Evolutionary conservation across 2,329 filamentous ascomycete genomes (phyloP).

Genomic region (Aphanocladium album): DNA sequence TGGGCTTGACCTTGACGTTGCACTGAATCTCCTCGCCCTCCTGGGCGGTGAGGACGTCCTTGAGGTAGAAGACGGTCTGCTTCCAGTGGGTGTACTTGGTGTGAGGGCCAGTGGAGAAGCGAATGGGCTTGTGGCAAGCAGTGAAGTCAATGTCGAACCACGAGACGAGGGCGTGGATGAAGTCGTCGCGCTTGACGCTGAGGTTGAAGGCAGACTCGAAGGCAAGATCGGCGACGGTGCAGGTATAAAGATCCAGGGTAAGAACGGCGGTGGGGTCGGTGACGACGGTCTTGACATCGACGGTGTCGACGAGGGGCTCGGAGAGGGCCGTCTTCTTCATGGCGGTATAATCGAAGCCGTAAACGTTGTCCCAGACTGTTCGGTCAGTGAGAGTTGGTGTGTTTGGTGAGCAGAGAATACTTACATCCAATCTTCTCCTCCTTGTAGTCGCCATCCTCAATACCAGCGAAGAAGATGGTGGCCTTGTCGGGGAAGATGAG

Average conservation of each 20-base stretch:
- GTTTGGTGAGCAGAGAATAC: slow-evolving; percentile 25
- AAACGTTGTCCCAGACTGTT: slow-evolving; percentile 97
- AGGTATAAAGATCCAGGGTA: slow-evolving; percentile 89
- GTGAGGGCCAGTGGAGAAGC: slow-evolving; percentile 94
- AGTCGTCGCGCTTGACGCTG: slow-evolving; percentile 77
- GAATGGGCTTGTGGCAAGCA: slow-evolving; percentile 95
- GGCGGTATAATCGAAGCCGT: slow-evolving; percentile 93
- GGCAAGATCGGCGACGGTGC: slow-evolving; percentile 74
- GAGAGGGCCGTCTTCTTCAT: slow-evolving; percentile 91
- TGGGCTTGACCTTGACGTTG: slow-evolving; percentile 76
- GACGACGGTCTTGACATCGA: slow-evolving; percentile 94
- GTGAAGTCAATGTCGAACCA: slow-evolving; percentile 99
- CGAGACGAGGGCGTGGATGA: slow-evolving; percentile 90
- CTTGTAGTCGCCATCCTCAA: slow-evolving; percentile 99
- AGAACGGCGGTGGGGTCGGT: slow-evolving; percentile 84
- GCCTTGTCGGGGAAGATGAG: slow-evolving; percentile 99
- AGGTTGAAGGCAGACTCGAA: slow-evolving; percentile 78
- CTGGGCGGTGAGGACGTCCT: slow-evolving; percentile 87
- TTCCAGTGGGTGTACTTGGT: slow-evolving; percentile 99
- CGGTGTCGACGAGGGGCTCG: slow-evolving; percentile 94
- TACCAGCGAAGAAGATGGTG: slow-evolving; percentile 92
- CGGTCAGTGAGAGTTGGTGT: neutral
- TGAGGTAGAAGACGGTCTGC: slow-evolving; percentile 97
- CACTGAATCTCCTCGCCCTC: slow-evolving; percentile 75
- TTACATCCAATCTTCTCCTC: slow-evolving; percentile 99